phyloP scores from a whole-genome alignment of 2,329 filamentous ascomycete genomes.

The Knufia fluminis region DNA sequence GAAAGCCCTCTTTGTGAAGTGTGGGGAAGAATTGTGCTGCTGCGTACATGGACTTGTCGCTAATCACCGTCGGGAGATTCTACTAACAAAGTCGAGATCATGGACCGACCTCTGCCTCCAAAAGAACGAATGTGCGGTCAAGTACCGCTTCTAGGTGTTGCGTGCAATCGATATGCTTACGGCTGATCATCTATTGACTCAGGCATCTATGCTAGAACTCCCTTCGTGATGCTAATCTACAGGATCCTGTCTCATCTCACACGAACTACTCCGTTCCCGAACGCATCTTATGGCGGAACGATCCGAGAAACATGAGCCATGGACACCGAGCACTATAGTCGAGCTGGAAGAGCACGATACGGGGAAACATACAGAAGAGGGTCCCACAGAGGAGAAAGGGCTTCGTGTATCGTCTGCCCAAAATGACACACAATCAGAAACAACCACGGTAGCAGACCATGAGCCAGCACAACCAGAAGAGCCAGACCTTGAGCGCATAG shows the following conservation, averaged over 20 bases:
- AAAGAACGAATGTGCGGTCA: neutral
- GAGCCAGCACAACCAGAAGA: slow-evolving; percentile 10
- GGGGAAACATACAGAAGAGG: neutral
- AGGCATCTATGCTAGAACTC: neutral
- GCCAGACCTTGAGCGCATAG: slow-evolving; percentile 19
- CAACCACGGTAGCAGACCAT: slow-evolving; percentile 12
- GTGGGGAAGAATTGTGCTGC: neutral
- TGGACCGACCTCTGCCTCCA: neutral
- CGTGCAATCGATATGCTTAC: neutral
- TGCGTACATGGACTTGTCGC: neutral
- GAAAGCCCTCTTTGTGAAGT: neutral
- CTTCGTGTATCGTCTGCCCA: too few relatives aligned
- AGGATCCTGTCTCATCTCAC: neutral
- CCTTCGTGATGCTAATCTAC: neutral
- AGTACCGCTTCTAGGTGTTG: too few relatives aligned
- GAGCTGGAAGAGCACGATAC: neutral
- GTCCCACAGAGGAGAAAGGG: too few relatives aligned
- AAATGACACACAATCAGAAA: slow-evolving; percentile 8
- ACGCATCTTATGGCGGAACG: neutral
- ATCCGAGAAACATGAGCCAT: neutral
- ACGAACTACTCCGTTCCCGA: neutral
- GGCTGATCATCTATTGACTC: too few relatives aligned
- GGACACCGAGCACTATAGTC: neutral
- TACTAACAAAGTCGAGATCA: neutral
- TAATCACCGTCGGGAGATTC: neutral